Base-by-base conservation (phyloP, 2,329 filamentous ascomycete genomes). In the Purpureocillium lavendulum region DNA sequence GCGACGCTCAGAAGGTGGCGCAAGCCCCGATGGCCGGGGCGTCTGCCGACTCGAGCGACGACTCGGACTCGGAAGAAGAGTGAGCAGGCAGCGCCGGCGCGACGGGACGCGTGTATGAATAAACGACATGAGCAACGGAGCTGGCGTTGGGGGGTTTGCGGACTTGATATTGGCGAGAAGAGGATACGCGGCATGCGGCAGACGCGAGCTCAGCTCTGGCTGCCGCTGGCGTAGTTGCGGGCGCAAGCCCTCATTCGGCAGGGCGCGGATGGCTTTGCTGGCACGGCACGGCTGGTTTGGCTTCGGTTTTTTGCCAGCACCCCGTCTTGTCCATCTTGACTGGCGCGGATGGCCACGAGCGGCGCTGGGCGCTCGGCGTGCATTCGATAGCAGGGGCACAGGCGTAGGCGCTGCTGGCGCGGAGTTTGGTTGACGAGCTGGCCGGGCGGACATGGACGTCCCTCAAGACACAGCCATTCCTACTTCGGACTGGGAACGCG, bases 21-120 rank as follows among this genome's bases (percentile, higher is more conserved):
- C 53, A 53, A 38, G 49, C 50, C 15, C 49, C 52, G 26, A 56
- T 52, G 33, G 55, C 52, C 15, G 54, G 45, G 24, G 58, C 5
- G 5, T 5, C 21, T 26, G 21, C 54, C 41, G 57, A 63, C 24
- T 61, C 60, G 8, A 63, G 59, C 33, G 67, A 70, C 18, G 66
- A 69, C 35, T 70, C 67, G 2, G 67, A 70, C 35, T 69, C 65
- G 30, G 69, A 69, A 38, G 67, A 68, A 32, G 66, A 69, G 48
- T 62, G 75, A 48, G 42, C 14, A 17, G 29, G 21, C 30, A 37
- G n/a, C 21, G 30, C 17, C 34, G 30, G 35, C 39, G 33, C 18
- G 32, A 28, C 21, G 10, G 31, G 16, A 39, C 41, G 32, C 29
- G 36, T 38, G 41, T 39, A 46, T 38, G 44, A 43, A 28, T 42